Evolutionary conservation across 2,329 filamentous ascomycete genomes (phyloP).

Genomic region (Ophiostoma ips): DNA sequence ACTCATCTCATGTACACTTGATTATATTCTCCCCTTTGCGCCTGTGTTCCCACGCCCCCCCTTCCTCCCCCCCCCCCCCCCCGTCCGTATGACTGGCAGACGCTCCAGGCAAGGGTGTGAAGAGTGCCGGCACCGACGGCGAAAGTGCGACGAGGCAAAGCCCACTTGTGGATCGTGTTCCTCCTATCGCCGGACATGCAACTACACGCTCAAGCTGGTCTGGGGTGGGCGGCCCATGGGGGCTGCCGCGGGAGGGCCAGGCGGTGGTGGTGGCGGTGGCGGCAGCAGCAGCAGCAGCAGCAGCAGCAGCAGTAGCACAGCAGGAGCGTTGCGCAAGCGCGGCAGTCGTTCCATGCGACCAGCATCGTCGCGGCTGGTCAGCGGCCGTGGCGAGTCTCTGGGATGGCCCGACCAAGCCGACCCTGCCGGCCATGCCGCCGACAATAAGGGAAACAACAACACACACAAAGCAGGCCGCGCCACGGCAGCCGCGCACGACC

Average conservation of each 20-base stretch:
- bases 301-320: neutral
- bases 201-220: constrained; percentile 8
- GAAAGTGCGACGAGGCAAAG: constrained; percentile 10
- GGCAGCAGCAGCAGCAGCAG: neutral
- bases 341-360: neutral
- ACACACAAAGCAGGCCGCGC: neutral
- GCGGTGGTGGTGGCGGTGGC: neutral
- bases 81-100: neutral
- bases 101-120: constrained; percentile 9
- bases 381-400: neutral
- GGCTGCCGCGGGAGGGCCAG: no score
- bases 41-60: no score
- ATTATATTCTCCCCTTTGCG: no score
- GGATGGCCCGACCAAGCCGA: neutral
- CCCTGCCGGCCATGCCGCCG: no score
- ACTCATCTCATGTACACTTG: no score
- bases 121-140: constrained; percentile 9
- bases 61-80: neutral
- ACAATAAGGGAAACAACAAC: no score
- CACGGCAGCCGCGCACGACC: neutral
- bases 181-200: neutral
- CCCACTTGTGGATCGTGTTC: constrained; percentile 7
- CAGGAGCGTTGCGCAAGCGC: neutral
- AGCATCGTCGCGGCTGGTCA: neutral
- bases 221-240: constrained; percentile 3